These are phyloP conservation scores for Alternaria incomplexa DNA, from an alignment of 2,329 filamentous ascomycete genomes.

Conservation along the genomic window DNA sequence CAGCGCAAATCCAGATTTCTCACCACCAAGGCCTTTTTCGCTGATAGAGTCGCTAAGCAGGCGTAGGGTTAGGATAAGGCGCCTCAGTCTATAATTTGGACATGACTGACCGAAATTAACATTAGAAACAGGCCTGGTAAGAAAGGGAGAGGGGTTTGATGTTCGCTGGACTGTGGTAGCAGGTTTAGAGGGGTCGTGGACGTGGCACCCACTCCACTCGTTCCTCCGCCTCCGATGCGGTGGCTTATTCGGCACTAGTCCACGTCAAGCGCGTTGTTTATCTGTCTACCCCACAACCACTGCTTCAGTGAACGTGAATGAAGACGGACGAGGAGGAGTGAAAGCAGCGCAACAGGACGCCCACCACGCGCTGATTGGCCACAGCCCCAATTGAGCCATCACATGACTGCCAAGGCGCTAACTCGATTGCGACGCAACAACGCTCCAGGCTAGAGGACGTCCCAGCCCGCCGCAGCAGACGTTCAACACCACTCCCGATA, in stretches of 20 bases:
- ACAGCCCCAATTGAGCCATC: slow-evolving; percentile 3
- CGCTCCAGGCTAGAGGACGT: slow-evolving; percentile 16
- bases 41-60: not conserved
- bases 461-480: slow-evolving; percentile 10
- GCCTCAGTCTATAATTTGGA: not conserved
- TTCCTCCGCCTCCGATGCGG: slow-evolving; percentile 29
- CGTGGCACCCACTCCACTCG: slow-evolving; percentile 29
- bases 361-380: slow-evolving; percentile 10
- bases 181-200: slow-evolving; percentile 25
- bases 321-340: not conserved
- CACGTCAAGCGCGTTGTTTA: slow-evolving; percentile 27
- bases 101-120: not conserved
- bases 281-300: slow-evolving; percentile 8
- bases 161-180: slow-evolving; percentile 21
- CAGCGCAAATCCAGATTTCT: slow-evolving; percentile 1
- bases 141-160: slow-evolving; percentile 9
- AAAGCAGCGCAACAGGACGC: not conserved
- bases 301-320: slow-evolving; percentile 11
- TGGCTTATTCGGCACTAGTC: slow-evolving; percentile 30
- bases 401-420: slow-evolving; percentile 29
- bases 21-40: slow-evolving; percentile 13
- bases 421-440: slow-evolving; percentile 13
- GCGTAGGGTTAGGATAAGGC: not conserved
- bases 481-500: slow-evolving; percentile 38
- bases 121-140: not conserved